A percentile compares a stretch with the other conserved stretches of the same genome.
Conservation (phyloP, 2,329 filamentous ascomycete genomes). For the Neonectria sp. region DNA sequence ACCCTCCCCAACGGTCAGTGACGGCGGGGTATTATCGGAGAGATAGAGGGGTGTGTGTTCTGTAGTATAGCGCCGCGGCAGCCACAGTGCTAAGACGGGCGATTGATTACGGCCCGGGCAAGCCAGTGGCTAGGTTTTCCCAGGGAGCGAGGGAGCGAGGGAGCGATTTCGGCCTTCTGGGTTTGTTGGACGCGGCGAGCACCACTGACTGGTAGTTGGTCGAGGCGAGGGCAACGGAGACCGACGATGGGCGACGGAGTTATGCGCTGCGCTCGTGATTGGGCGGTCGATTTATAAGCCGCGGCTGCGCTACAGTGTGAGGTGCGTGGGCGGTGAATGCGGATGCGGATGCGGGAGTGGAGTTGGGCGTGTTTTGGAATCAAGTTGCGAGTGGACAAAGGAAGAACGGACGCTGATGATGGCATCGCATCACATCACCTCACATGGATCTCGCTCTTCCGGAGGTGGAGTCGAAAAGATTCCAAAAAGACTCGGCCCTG, state of each 20-base stretch:
- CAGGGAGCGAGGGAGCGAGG: constrained; percentile 8
- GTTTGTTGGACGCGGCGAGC: not conserved
- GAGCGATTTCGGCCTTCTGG: constrained; percentile 25
- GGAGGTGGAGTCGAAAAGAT: not conserved
- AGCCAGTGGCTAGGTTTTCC: not conserved
- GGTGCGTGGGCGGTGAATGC: not conserved
- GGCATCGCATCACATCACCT: not conserved
- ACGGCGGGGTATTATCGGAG: constrained; percentile 36
- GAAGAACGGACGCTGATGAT: constrained; percentile 4
- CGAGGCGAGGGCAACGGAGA: not conserved
- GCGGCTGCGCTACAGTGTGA: not conserved
- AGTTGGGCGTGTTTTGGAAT: constrained; percentile 21
- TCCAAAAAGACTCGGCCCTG: constrained; percentile 3
- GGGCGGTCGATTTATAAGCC: constrained; percentile 41
- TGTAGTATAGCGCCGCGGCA: not conserved
- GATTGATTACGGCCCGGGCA: constrained; percentile 28
- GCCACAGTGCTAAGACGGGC: constrained; percentile 15
- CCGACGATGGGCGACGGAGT: constrained; percentile 11
- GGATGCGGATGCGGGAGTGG: constrained; percentile 1
- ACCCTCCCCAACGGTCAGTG: constrained; percentile 19
- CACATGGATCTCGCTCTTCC: not conserved
- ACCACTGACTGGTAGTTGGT: no score
- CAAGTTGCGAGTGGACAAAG: not conserved
- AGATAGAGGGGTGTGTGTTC: constrained; percentile 15
- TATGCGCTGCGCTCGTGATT: constrained; percentile 23